Conservation (phyloP, 192 early-diverging fungal species). For the Diversispora eburnea region DNA sequence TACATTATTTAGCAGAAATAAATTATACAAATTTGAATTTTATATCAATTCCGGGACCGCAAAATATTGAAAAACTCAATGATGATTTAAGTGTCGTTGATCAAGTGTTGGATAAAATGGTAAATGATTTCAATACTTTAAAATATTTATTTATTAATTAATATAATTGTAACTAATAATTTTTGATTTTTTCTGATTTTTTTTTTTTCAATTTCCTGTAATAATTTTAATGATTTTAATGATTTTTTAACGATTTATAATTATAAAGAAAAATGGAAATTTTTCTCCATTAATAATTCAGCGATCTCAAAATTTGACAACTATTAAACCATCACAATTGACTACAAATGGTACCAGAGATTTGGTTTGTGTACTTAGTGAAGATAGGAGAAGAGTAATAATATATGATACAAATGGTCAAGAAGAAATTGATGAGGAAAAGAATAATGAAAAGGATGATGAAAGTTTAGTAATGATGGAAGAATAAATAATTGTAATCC, state of each 20-base stretch:
- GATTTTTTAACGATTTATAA: neutral
- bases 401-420: slow-evolving; percentile 28
- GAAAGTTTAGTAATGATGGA: slow-evolving; percentile 1
- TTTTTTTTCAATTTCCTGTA: neutral
- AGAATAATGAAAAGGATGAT: slow-evolving; percentile 12
- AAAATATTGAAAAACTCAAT: neutral
- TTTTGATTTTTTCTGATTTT: no score
- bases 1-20: slow-evolving; percentile 13
- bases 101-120: neutral
- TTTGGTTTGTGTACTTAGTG: slow-evolving; percentile 15
- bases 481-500: neutral
- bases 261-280: neutral
- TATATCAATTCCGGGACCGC: neutral
- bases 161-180: no score
- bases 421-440: slow-evolving; percentile 17
- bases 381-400: slow-evolving; percentile 8
- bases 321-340: slow-evolving; percentile 14
- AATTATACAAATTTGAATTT: slow-evolving; percentile 15
- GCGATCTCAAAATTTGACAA: neutral
- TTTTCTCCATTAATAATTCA: neutral
- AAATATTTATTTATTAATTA: neutral
- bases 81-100: neutral
- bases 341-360: slow-evolving; percentile 6
- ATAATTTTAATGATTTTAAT: neutral
- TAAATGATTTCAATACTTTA: neutral